Conservation (phyloP, 1,284 basidiomycete genomes). For the Porodaedalea pini region DNA sequence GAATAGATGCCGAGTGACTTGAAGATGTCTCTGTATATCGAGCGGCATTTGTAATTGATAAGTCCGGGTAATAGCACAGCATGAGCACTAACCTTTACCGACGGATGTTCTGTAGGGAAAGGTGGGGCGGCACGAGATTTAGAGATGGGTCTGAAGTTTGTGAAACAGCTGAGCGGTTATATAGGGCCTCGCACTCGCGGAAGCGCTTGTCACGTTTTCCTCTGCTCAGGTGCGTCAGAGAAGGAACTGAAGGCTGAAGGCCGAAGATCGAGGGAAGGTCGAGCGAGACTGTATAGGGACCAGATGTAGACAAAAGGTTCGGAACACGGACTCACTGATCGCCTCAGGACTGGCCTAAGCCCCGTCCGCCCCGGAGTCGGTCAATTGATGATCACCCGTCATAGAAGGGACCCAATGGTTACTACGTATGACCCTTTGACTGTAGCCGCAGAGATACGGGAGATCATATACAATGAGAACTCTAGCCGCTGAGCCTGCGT, state of each 20-base stretch:
- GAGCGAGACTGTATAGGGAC: neutral
- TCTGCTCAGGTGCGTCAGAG: constrained; percentile 2
- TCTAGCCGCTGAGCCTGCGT: neutral
- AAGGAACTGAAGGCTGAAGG: neutral
- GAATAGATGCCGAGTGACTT: neutral
- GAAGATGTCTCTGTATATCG: neutral
- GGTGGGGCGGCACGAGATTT: neutral
- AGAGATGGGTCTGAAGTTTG: neutral
- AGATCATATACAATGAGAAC: neutral
- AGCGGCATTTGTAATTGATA: neutral
- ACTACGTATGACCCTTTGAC: neutral
- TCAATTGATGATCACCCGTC: constrained; percentile 4
- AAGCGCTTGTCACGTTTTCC: neutral
- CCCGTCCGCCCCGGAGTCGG: constrained; percentile 9
- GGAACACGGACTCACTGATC: neutral
- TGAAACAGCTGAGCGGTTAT: neutral
- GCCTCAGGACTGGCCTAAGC: neutral
- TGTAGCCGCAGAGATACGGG: neutral
- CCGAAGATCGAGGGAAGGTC: neutral
- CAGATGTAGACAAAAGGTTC: neutral
- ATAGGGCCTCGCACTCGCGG: neutral
- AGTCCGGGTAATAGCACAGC: constrained; percentile 3
- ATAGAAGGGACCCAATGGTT: neutral
- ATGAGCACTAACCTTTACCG: neutral
- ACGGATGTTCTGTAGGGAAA: neutral